These are phyloP conservation scores for Luffa acutangula DNA, from an alignment of 306 rosid genomes.

Conservation along the genomic window DNA sequence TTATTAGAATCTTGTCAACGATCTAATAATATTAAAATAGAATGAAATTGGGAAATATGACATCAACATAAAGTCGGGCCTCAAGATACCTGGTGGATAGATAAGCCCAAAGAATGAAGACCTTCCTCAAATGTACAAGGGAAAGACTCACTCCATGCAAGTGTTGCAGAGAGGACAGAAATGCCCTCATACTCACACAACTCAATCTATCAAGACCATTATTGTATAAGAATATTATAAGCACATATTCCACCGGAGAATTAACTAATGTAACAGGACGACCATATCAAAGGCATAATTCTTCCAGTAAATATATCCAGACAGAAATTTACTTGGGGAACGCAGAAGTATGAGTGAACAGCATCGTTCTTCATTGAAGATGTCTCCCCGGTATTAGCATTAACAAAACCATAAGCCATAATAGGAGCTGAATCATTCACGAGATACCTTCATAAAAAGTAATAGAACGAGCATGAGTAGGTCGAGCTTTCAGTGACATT, in stretches of 20 bases:
- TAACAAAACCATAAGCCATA: conserved; percentile 68
- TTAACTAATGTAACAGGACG: neutral
- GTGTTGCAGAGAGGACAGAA: conserved; percentile 69
- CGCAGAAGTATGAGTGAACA: conserved; percentile 49
- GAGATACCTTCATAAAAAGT: conserved; percentile 41
- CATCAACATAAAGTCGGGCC: neutral
- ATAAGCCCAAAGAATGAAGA: conserved; percentile 36
- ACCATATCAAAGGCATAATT: conserved; percentile 1
- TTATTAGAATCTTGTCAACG: neutral
- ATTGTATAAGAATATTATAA: conserved; percentile 1
- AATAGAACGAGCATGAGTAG: neutral
- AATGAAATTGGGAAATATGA: neutral
- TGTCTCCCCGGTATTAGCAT: conserved; percentile 27
- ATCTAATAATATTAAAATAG: neutral
- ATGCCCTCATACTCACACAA: conserved; percentile 57
- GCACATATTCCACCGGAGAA: neutral
- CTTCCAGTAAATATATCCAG: neutral
- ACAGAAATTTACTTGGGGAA: conserved; percentile 67
- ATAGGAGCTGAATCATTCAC: conserved; percentile 43
- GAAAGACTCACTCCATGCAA: conserved; percentile 70
- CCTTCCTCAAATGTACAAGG: conserved; percentile 55
- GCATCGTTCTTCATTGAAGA: conserved; percentile 29
- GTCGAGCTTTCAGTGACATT: neutral
- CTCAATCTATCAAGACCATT: conserved; percentile 53
- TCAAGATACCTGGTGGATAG: conserved; percentile 58